Conservation (phyloP, 106 monocot species). For the Hemerocallis citrina region DNA sequence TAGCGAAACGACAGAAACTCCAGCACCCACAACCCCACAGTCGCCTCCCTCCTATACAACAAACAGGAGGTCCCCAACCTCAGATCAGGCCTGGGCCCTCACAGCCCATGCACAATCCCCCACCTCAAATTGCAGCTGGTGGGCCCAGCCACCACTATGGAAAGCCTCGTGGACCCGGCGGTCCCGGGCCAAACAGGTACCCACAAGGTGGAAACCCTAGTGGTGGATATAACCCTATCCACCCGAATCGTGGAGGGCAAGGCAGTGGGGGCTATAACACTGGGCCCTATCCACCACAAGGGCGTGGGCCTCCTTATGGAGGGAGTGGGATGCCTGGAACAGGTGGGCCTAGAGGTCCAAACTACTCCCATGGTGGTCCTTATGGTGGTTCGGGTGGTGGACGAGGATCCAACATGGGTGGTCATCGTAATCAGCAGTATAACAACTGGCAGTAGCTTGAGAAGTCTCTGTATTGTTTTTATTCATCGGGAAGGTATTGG, state of each 20-base stretch:
- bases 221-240: conserved; percentile 74
- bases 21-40: conserved; percentile 86
- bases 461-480: no score
- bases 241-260: conserved; percentile 61
- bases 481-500: no score
- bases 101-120: conserved; percentile 51
- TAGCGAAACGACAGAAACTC: conserved; percentile 75
- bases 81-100: conserved; percentile 62
- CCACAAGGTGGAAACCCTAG: conserved; percentile 67
- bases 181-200: conserved; percentile 55
- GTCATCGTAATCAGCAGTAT: conserved; percentile 57
- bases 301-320: conserved; percentile 48
- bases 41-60: conserved; percentile 76
- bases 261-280: conserved; percentile 33
- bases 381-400: conserved; percentile 51
- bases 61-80: conserved; percentile 60
- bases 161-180: conserved; percentile 54
- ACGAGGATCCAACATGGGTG: conserved; percentile 55
- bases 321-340: conserved; percentile 46
- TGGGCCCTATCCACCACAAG: conserved; percentile 39
- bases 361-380: conserved; percentile 68
- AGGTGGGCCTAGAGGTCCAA: conserved; percentile 44
- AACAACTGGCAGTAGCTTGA: conserved; percentile 17
- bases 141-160: conserved; percentile 68
- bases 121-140: conserved; percentile 48